These are phyloP conservation scores for Leptosphaerulina australis DNA, from an alignment of 2,329 filamentous ascomycete genomes.

Conservation along the genomic window DNA sequence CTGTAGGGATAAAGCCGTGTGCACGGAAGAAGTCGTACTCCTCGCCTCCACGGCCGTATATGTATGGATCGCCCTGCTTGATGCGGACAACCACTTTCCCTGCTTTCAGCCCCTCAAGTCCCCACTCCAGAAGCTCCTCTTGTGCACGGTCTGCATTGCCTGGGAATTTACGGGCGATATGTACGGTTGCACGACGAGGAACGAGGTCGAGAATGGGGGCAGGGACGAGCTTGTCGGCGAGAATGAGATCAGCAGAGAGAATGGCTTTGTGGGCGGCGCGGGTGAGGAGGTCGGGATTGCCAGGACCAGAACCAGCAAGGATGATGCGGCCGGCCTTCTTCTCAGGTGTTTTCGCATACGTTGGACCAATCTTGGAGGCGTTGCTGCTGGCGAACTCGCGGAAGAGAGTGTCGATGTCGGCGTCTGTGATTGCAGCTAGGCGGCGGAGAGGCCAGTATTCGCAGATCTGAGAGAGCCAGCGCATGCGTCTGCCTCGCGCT, in stretches of 20 bases:
- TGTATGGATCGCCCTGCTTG: conserved; percentile 96
- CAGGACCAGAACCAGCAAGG: conserved; percentile 89
- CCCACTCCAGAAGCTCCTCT: conserved; percentile 81
- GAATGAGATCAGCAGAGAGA: conserved; percentile 73
- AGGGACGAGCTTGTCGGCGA: conserved; percentile 86
- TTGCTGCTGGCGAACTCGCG: conserved; percentile 65
- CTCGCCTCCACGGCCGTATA: conserved; percentile 94
- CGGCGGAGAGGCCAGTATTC: conserved; percentile 95
- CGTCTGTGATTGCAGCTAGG: conserved; percentile 78
- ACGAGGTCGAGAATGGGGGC: conserved; percentile 85
- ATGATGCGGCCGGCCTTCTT: conserved; percentile 71
- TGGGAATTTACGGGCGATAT: conserved; percentile 96
- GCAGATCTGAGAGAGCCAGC: conserved; percentile 95
- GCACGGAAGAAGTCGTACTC: conserved; percentile 83
- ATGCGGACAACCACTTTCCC: conserved; percentile 85
- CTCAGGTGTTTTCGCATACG: conserved; percentile 25
- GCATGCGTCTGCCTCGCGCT: conserved; percentile 78
- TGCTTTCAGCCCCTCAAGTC: conserved; percentile 68
- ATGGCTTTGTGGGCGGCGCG: conserved; percentile 80
- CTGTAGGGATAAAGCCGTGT: conserved; percentile 71
- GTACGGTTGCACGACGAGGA: conserved; percentile 83
- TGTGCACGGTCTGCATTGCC: conserved; percentile 95
- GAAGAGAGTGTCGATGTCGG: conserved; percentile 79
- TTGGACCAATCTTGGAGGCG: conserved; percentile 37
- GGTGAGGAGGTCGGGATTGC: conserved; percentile 90